Base-by-base conservation (phyloP, 768 basidiomycete species). In the Kwoniella dejecticola region DNA sequence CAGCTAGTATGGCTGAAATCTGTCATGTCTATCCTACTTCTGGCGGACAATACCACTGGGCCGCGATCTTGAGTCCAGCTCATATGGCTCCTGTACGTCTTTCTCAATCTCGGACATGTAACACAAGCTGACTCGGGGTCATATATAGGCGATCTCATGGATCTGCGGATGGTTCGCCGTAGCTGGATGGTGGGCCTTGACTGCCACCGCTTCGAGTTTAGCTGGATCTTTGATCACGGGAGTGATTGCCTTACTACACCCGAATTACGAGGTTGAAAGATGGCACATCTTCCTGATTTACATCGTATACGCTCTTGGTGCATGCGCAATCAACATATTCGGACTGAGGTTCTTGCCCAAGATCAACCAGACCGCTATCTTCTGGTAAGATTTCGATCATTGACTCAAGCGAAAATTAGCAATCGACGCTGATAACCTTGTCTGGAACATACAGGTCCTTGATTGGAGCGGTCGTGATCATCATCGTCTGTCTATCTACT, bases 11-110 rank as follows among this genome's bases (percentile, higher is more conserved):
- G 44, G 71, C 71, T 1, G 71, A 72, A 52, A 72, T 71, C 33
- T 65, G 64, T 47, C 64, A 65, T 53, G 64, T 69, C 12, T 63
- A 50, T 38, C 68, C 61, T 46, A 63, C 65, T 15, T 47, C 61
- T 5, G 73, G 73, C 13, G 73, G 73, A 30, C 73, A 75, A 38
- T 75, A 75, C 44, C 71, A 75, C 40, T 72, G 71, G 71, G 55
- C 68, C 10, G 69, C 69, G 10, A 70, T 73, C 21, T 46, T 73
- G 11, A 46, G 68, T 46, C 66, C 71, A 15, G 58, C 66, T 12
- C 60, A 63, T 15, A 65, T 60, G 63, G 69, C 69, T 30, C 68
- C 70, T 31, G 69, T 70, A 31, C 46, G 68, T 69, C 5, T 42
- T 13, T 42, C 17, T 42, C 41, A 11, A 11, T 19, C 5, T 42